Base-by-base conservation (phyloP, 225 moss, liverwort and hornwort genomes). In the Antitrichia curtipendula region DNA sequence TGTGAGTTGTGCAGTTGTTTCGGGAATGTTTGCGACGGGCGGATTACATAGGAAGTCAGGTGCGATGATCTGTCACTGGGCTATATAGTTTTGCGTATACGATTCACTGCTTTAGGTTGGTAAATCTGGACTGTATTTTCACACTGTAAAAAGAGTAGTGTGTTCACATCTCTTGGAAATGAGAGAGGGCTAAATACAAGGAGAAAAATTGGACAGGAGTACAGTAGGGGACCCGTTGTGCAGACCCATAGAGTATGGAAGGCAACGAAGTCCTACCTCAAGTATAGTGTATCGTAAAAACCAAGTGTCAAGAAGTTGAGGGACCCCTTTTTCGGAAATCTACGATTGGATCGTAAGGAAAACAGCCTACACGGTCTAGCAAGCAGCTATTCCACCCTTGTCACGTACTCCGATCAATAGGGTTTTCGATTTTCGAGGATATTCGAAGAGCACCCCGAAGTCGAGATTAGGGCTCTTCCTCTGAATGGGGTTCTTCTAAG, bases 11-110 rank as follows among this genome's bases (percentile, higher is more conserved):
- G 91, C 93, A 97, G 94, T 86, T 95, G 45, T 97, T 91, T 92
- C 89, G 95, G 73, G 96, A 97, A 88, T 97, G 96, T 89, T 85
- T 97, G 91, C 91, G 93, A 70, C 89, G 95, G 70, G 97, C 94
- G 47, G 96, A 95, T 75, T 97, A 92, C 73, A 83, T 94, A 58
- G 97, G 96, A 81, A 86, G 76, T 59, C 95, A 96, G 93, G 97
- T 97, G 85, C 40, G 38, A 41, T 75, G 50, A 34, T 43, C 79
- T 59, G 66, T 58, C 47, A 58, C 41, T 79, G 60, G 40, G 53
- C 70, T 77, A 2, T 43, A 6, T n/a, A 49, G 40, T 32, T 49
- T 62, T 78, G 70, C 38, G 9, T 45, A 5, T 60, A 15, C 47
- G 63, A 74, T 56, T 77, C 38, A 36, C 13, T 38, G 50, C 23